A percentile compares a stretch with the other conserved stretches of the same genome.
Conservation (phyloP, 768 basidiomycete species). For the Leccinum broughii region DNA sequence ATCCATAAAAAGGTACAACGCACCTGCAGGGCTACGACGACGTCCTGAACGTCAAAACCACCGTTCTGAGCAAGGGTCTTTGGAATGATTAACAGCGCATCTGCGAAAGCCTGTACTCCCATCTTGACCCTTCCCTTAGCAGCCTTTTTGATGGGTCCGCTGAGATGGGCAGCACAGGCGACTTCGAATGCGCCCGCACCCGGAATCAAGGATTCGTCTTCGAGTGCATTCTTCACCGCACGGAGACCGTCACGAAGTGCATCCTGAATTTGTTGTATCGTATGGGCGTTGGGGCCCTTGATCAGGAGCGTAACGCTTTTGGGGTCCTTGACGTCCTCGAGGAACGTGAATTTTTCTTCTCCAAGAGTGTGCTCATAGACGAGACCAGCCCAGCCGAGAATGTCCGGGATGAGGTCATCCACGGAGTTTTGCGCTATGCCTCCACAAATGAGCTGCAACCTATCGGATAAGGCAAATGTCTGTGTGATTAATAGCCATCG, state of each 20-base stretch:
- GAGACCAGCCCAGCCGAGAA: slow-evolving; percentile 96
- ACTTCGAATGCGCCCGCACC: slow-evolving; percentile 99
- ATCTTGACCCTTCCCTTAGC: slow-evolving; percentile 96
- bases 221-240: slow-evolving; percentile 94
- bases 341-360: slow-evolving; percentile 97
- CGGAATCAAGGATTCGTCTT: slow-evolving; percentile 85
- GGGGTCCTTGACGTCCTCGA: slow-evolving; percentile 95
- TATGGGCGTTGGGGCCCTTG: slow-evolving; percentile 97
- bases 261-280: slow-evolving; percentile 94
- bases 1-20: slow-evolving; percentile 21
- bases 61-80: slow-evolving; percentile 97
- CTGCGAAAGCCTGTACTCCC: slow-evolving; percentile 96
- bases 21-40: slow-evolving; percentile 88
- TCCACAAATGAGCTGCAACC: slow-evolving; percentile 91
- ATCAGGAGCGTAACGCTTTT: slow-evolving; percentile 95
- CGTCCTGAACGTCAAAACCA: slow-evolving; percentile 96
- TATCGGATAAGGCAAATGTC: slow-evolving; percentile 32
- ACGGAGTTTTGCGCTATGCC: slow-evolving; percentile 97
- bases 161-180: slow-evolving; percentile 83
- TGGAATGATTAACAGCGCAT: slow-evolving; percentile 90
- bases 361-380: slow-evolving; percentile 99
- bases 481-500: slow-evolving; percentile 24
- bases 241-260: slow-evolving; percentile 97
- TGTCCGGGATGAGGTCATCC: slow-evolving; percentile 88
- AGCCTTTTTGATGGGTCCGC: slow-evolving; percentile 72